Evolutionary conservation across 768 basidiomycete species (phyloP).

Genomic region (Naganishia onofrii): DNA sequence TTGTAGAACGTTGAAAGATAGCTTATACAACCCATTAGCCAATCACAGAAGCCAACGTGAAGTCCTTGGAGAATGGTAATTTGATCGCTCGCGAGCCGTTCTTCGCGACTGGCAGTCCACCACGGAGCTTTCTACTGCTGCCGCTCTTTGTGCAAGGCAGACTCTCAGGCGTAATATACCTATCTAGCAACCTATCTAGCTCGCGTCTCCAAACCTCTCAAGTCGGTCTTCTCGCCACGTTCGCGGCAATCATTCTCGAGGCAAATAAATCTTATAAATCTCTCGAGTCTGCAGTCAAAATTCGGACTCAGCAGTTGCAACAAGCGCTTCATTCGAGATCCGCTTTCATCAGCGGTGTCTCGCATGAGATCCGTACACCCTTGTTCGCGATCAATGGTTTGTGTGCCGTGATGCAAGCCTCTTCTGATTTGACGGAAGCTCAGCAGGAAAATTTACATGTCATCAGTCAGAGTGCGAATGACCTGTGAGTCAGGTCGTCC

Average conservation of each 20-base stretch:
- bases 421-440: constrained; percentile 37
- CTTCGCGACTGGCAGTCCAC: constrained; percentile 1
- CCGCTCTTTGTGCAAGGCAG: constrained; percentile 29
- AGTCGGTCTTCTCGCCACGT: constrained; percentile 19
- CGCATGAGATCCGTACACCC: constrained; percentile 47
- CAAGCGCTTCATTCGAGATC: constrained; percentile 23
- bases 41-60: constrained; percentile 10
- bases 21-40: neutral
- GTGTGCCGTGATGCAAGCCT: constrained; percentile 41
- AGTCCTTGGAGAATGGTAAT: constrained; percentile 1
- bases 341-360: constrained; percentile 33
- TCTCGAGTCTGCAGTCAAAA: constrained; percentile 26
- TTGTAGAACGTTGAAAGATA: neutral
- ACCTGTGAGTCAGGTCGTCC: constrained; percentile 29
- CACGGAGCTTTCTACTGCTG: neutral
- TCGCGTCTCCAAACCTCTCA: constrained; percentile 5
- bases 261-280: constrained; percentile 12
- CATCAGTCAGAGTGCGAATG: constrained; percentile 39
- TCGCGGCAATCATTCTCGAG: constrained; percentile 27
- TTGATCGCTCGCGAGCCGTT: constrained; percentile 30
- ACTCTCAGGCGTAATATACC: constrained; percentile 27
- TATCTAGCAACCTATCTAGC: constrained; percentile 3
- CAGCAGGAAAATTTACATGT: constrained; percentile 42
- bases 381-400: constrained; percentile 40
- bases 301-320: constrained; percentile 28